Conservation (phyloP, 257 asterid genomes). For the Salvia rosmarinus region DNA sequence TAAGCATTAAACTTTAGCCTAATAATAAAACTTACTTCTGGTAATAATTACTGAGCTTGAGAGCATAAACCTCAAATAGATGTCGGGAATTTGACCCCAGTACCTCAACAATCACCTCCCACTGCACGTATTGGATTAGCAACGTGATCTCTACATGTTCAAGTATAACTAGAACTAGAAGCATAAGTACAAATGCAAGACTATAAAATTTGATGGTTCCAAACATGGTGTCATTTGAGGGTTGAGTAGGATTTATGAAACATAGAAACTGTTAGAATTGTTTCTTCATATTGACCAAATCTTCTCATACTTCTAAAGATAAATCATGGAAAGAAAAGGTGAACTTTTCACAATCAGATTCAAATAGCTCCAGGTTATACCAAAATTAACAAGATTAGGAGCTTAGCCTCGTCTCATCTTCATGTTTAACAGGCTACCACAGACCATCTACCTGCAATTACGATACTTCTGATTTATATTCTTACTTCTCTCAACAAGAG, state of each 20-base stretch:
- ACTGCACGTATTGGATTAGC: slow-evolving; percentile 59
- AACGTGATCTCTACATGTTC: slow-evolving; percentile 19
- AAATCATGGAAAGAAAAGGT: background rate
- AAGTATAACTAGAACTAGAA: slow-evolving; percentile 2
- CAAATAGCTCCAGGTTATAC: slow-evolving; percentile 4
- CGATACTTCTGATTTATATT: slow-evolving; percentile 15
- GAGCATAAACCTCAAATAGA: slow-evolving; percentile 87
- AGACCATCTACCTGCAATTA: slow-evolving; percentile 17
- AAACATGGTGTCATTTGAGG: slow-evolving; percentile 17
- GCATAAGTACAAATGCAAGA: slow-evolving; percentile 17
- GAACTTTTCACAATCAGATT: slow-evolving; percentile 10
- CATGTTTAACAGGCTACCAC: slow-evolving; percentile 14
- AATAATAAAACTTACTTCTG: slow-evolving; percentile 63
- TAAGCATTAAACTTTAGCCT: background rate
- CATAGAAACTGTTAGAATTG: slow-evolving; percentile 8
- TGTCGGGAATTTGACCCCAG: slow-evolving; percentile 87
- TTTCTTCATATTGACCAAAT: slow-evolving; percentile 26
- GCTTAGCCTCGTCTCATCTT: slow-evolving; percentile 3
- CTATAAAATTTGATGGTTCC: slow-evolving; percentile 23
- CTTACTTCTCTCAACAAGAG: slow-evolving; percentile 7
- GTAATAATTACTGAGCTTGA: slow-evolving; percentile 70
- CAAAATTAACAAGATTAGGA: slow-evolving; percentile 17
- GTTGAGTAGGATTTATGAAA: slow-evolving; percentile 8
- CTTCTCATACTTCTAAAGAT: slow-evolving; percentile 2
- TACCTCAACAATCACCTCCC: slow-evolving; percentile 74